phyloP scores from a whole-genome alignment of 805 yeast genomes.

The Yarrowia yakushimensis region DNA sequence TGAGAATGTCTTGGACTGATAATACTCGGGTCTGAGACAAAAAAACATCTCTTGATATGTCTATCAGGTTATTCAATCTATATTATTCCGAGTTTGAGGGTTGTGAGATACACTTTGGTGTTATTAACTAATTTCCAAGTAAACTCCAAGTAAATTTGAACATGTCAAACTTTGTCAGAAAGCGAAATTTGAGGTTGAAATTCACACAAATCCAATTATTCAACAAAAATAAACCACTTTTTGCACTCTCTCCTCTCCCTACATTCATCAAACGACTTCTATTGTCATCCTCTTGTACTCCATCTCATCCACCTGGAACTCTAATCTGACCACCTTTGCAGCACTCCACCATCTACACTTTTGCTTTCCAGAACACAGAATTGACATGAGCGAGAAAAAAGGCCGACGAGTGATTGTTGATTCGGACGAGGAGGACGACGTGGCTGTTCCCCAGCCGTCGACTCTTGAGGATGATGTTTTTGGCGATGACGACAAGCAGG shows the following conservation, averaged over 20 bases:
- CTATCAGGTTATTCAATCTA: too few species aligned
- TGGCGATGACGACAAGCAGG: background rate
- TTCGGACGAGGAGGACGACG: slow-evolving; percentile 26
- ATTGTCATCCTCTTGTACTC: background rate
- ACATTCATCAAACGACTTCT: too few species aligned
- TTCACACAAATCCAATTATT: too few species aligned
- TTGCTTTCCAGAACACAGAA: background rate
- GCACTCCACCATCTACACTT: background rate
- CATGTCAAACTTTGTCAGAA: too few species aligned
- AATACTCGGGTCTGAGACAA: too few species aligned
- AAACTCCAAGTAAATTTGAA: background rate
- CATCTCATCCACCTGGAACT: background rate
- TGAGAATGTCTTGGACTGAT: too few species aligned
- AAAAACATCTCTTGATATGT: too few species aligned
- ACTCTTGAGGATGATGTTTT: slow-evolving; percentile 3
- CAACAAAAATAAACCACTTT: too few species aligned
- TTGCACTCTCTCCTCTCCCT: too few species aligned
- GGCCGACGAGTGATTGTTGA: slow-evolving; percentile 26
- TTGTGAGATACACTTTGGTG: too few species aligned
- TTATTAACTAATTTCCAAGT: background rate
- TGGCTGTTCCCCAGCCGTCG: background rate
- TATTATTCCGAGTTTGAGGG: too few species aligned
- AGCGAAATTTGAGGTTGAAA: too few species aligned
- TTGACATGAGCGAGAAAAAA: slow-evolving; percentile 22
- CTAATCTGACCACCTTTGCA: background rate